Conservation (phyloP, 768 basidiomycete genomes). For the Leccinum incarnatum region DNA sequence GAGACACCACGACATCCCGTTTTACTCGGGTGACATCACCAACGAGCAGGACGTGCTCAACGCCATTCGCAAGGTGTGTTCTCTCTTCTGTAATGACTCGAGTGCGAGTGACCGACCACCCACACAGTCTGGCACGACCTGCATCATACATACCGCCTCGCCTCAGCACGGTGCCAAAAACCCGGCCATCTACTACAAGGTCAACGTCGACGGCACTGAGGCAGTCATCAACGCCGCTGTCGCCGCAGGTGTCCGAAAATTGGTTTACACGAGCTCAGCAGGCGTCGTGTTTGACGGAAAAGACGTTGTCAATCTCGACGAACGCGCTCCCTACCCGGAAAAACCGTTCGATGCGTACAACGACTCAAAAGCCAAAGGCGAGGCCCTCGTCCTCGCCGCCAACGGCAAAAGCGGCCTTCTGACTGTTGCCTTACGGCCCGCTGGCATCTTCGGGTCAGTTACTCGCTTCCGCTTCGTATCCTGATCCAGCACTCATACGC, state of each 20-base stretch:
- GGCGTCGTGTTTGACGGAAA: constrained; percentile 85
- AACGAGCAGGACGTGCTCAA: constrained; percentile 67
- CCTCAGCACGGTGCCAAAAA: constrained; percentile 67
- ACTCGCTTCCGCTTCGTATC: not conserved
- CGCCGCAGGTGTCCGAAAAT: constrained; percentile 68
- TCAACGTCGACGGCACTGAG: constrained; percentile 91
- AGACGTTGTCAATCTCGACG: constrained; percentile 83
- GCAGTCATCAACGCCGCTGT: constrained; percentile 82
- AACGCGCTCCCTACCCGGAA: constrained; percentile 73
- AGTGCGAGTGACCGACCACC: not conserved
- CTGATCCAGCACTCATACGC: constrained; percentile 1
- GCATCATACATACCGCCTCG: constrained; percentile 95
- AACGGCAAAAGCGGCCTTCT: constrained; percentile 82
- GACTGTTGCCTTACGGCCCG: constrained; percentile 88
- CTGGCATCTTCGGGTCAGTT: constrained; percentile 91
- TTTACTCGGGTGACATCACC: constrained; percentile 88
- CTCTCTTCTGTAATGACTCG: not conserved
- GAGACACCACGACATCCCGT: constrained; percentile 80
- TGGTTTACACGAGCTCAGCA: constrained; percentile 94
- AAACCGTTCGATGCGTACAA: constrained; percentile 89
- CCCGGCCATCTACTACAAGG: constrained; percentile 77
- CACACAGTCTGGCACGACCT: constrained; percentile 72
- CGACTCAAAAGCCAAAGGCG: constrained; percentile 88
- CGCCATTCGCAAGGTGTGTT: constrained; percentile 69
- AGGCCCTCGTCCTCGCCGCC: constrained; percentile 76